Evolutionary conservation across 2,329 filamentous ascomycete species (phyloP), one percentile per base, ranked within the genome.

Genomic region (Pseudogymnoascus sp.): DNA sequence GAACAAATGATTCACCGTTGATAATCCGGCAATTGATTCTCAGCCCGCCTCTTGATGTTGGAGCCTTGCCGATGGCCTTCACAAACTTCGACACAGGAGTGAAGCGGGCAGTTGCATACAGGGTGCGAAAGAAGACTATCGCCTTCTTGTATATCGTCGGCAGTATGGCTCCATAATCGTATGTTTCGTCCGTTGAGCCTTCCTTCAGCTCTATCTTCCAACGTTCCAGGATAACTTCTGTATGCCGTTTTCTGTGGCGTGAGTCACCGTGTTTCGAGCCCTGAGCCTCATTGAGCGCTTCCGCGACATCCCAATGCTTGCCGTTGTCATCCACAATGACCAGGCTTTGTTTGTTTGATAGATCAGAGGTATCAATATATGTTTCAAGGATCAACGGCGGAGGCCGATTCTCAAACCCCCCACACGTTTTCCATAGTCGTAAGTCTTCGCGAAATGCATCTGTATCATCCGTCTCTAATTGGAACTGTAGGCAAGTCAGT

Each of bases 81-180:
- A 81, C 86, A 71, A 96, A 89, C 76, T 88, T 96, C 87, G 89
- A 96, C 23, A 89, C 87, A 2, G 95, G 95, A 65, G 96, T 78
- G 65, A 97, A 83, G 69, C 90, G 88, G 41, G 91, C 85, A 62
- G 90, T 89, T 59, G 90, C 86, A 74, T 90, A 96, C 52, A 99
- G 81, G 1, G 92, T 92, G 64, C 95, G 85, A 76, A 97, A 97
- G 69, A 97, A 86, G 68, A 97, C 89, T 67, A 99, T 96, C 69
- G 90, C 91, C 77, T 96, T 95, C 78, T 99, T 99, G 81, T 99
- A 99, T 63, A 96, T 87, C 61, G 91, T 93, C 12, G 95, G 92
- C 60, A 97, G 79, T 33, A 78, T 80, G 9, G 79, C 79, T 6
- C 83, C 83, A 72, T 87, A 90, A 72, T 84, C 84, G 58, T 83